These are phyloP conservation scores for Catharanthus roseus DNA, from an alignment of 257 asterid genomes.

Conservation along the genomic window DNA sequence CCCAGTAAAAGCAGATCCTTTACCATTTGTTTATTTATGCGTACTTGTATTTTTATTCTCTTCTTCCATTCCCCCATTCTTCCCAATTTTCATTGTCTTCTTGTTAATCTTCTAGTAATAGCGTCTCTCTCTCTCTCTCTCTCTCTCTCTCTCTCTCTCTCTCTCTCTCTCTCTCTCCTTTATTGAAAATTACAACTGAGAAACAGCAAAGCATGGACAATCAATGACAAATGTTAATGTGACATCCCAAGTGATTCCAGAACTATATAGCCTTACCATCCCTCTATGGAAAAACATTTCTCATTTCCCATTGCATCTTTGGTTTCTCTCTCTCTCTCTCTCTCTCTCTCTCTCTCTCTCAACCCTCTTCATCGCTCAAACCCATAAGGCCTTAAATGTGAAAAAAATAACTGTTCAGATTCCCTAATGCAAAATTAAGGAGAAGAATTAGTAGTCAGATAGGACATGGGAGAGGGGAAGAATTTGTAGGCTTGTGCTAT, in stretches of 20 bases:
- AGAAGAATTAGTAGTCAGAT: background rate
- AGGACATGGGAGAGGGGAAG: background rate
- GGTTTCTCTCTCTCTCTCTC: background rate
- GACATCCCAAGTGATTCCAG: background rate
- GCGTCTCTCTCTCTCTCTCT: background rate
- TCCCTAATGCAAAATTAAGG: background rate
- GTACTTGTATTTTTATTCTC: background rate
- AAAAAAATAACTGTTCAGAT: slow-evolving; percentile 3
- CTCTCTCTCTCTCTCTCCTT: background rate
- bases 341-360: background rate
- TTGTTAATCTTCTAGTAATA: background rate
- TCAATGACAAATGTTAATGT: slow-evolving; percentile 12
- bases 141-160: background rate
- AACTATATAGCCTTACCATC: background rate
- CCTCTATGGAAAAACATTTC: background rate
- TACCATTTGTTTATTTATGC: background rate
- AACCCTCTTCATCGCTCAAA: background rate
- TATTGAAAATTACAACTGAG: slow-evolving; percentile 18
- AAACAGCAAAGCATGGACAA: slow-evolving; percentile 20
- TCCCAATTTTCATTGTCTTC: too few relatives aligned
- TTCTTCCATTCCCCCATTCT: too few relatives aligned
- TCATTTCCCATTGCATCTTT: background rate
- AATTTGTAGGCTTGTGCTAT: background rate
- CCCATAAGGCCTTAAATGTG: background rate
- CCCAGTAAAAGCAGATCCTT: slow-evolving; percentile 11